Evolutionary conservation across 2,329 filamentous ascomycete genomes (phyloP).

Genomic region (Fusarium citri): DNA sequence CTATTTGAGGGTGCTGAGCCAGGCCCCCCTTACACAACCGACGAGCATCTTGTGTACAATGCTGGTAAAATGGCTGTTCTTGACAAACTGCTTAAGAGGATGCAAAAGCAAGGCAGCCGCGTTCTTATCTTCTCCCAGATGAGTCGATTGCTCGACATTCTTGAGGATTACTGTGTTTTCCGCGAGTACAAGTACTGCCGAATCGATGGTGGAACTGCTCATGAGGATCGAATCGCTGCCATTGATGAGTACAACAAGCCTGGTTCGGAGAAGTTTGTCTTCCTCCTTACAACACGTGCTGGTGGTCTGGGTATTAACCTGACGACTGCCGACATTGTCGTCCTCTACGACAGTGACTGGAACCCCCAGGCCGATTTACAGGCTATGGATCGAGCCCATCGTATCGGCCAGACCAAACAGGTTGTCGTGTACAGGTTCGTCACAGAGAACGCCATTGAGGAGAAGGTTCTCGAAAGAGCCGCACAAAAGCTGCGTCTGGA

Average conservation of each 20-base stretch:
- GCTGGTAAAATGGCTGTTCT: conserved; percentile 98
- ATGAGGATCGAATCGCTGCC: conserved; percentile 96
- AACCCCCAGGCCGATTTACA: conserved; percentile 98
- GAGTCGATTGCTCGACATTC: conserved; percentile 95
- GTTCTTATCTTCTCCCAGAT: conserved; percentile 99
- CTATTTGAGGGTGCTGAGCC: conserved; percentile 98
- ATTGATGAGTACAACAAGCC: conserved; percentile 99
- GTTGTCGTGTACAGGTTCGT: conserved; percentile 97
- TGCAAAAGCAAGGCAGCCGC: conserved; percentile 88
- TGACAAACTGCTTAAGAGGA: conserved; percentile 86
- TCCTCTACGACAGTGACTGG: conserved; percentile 98
- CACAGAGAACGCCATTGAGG: conserved; percentile 97
- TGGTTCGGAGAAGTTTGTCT: conserved; percentile 95
- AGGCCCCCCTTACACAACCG: conserved; percentile 96
- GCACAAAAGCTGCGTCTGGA: conserved; percentile 97
- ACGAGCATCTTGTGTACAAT: conserved; percentile 94
- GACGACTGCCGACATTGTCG: conserved; percentile 93
- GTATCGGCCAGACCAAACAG: conserved; percentile 98
- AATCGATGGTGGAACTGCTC: conserved; percentile 95
- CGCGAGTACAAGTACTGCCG: conserved; percentile 94
- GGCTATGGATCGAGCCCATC: conserved; percentile 98
- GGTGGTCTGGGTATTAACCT: conserved; percentile 97
- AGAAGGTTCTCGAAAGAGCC: conserved; percentile 96
- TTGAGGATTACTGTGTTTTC: conserved; percentile 99
- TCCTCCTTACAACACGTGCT: conserved; percentile 93